Conservation (phyloP, 768 basidiomycete genomes). For the Butyriboletus loyo region DNA sequence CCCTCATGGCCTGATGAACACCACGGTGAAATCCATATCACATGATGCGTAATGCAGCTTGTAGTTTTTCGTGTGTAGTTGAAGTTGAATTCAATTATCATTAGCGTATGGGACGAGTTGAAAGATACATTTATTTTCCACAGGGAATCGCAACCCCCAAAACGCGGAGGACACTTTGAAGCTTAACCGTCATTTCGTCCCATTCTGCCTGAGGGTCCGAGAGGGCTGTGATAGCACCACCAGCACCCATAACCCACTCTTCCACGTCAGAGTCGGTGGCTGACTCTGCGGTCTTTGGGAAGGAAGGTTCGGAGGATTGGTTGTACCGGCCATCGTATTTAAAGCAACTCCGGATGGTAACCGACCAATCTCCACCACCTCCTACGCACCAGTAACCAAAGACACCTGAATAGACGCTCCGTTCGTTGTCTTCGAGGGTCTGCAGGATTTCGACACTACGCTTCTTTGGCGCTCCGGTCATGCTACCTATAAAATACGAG, state of each 20-base stretch:
- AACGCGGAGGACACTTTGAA: slow-evolving; percentile 69
- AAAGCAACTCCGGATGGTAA: slow-evolving; percentile 91
- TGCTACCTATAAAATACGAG: slow-evolving; percentile 59
- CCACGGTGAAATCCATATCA: neutral
- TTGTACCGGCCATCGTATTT: slow-evolving; percentile 49
- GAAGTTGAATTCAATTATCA: slow-evolving; percentile 39
- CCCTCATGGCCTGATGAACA: slow-evolving; percentile 61
- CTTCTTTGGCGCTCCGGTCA: slow-evolving; percentile 97
- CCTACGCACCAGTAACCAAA: slow-evolving; percentile 91
- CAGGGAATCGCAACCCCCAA: slow-evolving; percentile 44
- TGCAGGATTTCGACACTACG: slow-evolving; percentile 89
- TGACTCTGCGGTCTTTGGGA: slow-evolving; percentile 8
- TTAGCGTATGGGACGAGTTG: neutral
- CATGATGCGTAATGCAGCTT: neutral
- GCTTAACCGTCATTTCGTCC: slow-evolving; percentile 92
- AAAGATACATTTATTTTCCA: slow-evolving; percentile 10
- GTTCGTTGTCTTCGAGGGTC: slow-evolving; percentile 64
- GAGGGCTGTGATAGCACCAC: slow-evolving; percentile 95
- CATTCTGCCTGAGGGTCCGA: slow-evolving; percentile 84
- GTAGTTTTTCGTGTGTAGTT: slow-evolving; percentile 1
- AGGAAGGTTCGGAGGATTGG: slow-evolving; percentile 9
- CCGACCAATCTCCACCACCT: slow-evolving; percentile 89
- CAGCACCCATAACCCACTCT: slow-evolving; percentile 81
- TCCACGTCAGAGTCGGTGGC: slow-evolving; percentile 32
- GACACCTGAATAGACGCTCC: slow-evolving; percentile 87